Conservation (phyloP, 805 yeast species). For the Millerozyma miso region DNA sequence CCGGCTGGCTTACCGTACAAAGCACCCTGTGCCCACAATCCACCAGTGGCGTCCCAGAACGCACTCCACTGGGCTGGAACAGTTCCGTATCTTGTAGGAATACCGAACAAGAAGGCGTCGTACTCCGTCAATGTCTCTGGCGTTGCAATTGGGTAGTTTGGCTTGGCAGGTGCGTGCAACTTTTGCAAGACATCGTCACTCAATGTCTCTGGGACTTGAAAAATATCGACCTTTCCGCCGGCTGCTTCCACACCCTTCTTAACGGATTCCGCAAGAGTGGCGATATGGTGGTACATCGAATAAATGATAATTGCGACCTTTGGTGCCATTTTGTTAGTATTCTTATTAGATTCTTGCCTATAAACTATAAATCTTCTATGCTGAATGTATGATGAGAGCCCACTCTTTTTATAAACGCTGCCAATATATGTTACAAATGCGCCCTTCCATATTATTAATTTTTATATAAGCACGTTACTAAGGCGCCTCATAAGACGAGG, state of each 20-base stretch:
- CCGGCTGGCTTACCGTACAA: slow-evolving; percentile 73
- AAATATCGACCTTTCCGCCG: slow-evolving; percentile 66
- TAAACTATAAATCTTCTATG: too few relatives aligned
- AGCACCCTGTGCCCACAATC: slow-evolving; percentile 72
- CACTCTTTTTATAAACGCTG: too few relatives aligned
- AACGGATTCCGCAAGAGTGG: slow-evolving; percentile 60
- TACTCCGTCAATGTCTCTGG: slow-evolving; percentile 53
- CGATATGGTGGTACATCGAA: slow-evolving; percentile 77
- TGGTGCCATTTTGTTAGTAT: slow-evolving; percentile 26
- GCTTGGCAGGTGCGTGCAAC: slow-evolving; percentile 58
- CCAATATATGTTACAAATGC: too few relatives aligned
- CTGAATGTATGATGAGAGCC: too few relatives aligned
- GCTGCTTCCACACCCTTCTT: slow-evolving; percentile 66
- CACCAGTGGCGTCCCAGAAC: slow-evolving; percentile 77
- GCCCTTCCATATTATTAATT: neutral
- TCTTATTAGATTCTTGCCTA: too few relatives aligned
- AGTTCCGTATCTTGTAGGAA: slow-evolving; percentile 83
- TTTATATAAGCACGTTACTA: neutral
- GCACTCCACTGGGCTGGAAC: slow-evolving; percentile 74
- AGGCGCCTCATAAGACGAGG: neutral
- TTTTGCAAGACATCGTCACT: slow-evolving; percentile 49
- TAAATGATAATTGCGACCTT: slow-evolving; percentile 47
- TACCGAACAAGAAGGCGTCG: slow-evolving; percentile 82
- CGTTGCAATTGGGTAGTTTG: slow-evolving; percentile 56
- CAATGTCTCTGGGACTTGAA: slow-evolving; percentile 73